These are phyloP conservation scores for Lactarius indigo DNA, from an alignment of 768 basidiomycete genomes.

Conservation along the genomic window DNA sequence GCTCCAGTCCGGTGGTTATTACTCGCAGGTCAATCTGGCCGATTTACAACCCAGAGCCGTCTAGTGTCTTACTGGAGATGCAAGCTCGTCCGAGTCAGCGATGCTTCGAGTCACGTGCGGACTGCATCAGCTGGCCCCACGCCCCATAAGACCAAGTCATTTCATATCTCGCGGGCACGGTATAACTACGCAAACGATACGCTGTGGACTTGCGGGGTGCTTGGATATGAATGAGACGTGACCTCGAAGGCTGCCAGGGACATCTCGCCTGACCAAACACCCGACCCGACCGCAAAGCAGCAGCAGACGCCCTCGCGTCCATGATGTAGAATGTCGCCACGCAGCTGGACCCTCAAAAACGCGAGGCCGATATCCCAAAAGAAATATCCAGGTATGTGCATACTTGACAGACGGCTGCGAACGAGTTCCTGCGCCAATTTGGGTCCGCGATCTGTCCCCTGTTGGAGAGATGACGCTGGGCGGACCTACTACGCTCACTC, in stretches of 20 bases:
- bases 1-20: slow-evolving; percentile 32
- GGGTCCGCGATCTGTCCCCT: slow-evolving; percentile 87
- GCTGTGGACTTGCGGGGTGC: slow-evolving; percentile 46
- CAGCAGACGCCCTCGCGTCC: slow-evolving; percentile 60
- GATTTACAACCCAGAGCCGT: slow-evolving; percentile 73
- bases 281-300: slow-evolving; percentile 68
- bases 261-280: slow-evolving; percentile 60
- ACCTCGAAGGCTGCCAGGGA: slow-evolving; percentile 53
- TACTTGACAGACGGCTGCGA: slow-evolving; percentile 88
- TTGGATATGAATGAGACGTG: slow-evolving; percentile 44
- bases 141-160: slow-evolving; percentile 25
- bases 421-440: slow-evolving; percentile 95
- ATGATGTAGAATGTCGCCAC: slow-evolving; percentile 83
- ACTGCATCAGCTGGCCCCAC: slow-evolving; percentile 23
- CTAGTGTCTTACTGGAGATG: slow-evolving; percentile 81
- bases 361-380: slow-evolving; percentile 77
- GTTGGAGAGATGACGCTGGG: slow-evolving; percentile 50
- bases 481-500: slow-evolving; percentile 51
- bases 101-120: slow-evolving; percentile 67
- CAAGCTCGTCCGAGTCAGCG: slow-evolving; percentile 78
- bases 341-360: slow-evolving; percentile 60
- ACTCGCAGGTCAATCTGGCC: slow-evolving; percentile 72
- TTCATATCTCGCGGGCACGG: slow-evolving; percentile 5
- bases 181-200: slow-evolving; percentile 31
- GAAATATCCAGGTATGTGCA: slow-evolving; percentile 77